Conservation (phyloP, 352 stramenopile species). For the Phytophthora kernoviae region DNA sequence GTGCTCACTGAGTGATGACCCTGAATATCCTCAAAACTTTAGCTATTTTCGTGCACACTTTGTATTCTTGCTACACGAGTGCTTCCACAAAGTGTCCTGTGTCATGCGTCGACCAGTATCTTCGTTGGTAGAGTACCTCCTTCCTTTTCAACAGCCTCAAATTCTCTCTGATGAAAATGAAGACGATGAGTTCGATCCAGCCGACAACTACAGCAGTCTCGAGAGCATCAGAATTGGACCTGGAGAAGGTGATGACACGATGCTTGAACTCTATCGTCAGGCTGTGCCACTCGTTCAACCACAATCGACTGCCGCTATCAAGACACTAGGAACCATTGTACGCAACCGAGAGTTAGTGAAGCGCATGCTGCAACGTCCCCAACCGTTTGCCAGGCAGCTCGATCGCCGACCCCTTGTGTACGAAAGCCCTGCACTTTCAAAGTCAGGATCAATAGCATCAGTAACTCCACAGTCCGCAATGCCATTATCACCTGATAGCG, state of each 20-base stretch:
- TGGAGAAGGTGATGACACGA: constrained; percentile 11
- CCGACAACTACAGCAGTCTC: neutral
- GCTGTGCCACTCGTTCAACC: constrained; percentile 59
- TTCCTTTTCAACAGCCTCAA: constrained; percentile 25
- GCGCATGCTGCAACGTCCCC: constrained; percentile 58
- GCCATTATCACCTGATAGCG: constrained; percentile 9
- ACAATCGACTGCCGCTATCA: constrained; percentile 60
- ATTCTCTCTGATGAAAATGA: constrained; percentile 3
- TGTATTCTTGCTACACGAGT: neutral
- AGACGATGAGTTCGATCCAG: constrained; percentile 4
- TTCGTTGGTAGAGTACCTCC: constrained; percentile 19
- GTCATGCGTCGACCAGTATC: neutral
- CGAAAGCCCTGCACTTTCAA: constrained; percentile 15
- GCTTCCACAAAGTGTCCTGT: neutral
- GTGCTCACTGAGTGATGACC: too few relatives aligned
- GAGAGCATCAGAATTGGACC: constrained; percentile 3
- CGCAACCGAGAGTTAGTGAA: constrained; percentile 46
- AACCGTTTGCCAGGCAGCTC: constrained; percentile 31
- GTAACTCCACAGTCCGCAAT: constrained; percentile 4
- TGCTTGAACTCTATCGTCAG: constrained; percentile 56
- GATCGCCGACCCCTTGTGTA: constrained; percentile 20
- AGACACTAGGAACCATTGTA: constrained; percentile 63
- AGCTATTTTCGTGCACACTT: constrained; percentile 1
- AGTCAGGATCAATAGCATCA: neutral
- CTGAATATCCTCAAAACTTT: too few relatives aligned